Percentiles rank a stretch among this genome's conserved stretches.
Evolutionary conservation across 1,284 basidiomycete species (phyloP).

Genomic region (Leccinum fallax): DNA sequence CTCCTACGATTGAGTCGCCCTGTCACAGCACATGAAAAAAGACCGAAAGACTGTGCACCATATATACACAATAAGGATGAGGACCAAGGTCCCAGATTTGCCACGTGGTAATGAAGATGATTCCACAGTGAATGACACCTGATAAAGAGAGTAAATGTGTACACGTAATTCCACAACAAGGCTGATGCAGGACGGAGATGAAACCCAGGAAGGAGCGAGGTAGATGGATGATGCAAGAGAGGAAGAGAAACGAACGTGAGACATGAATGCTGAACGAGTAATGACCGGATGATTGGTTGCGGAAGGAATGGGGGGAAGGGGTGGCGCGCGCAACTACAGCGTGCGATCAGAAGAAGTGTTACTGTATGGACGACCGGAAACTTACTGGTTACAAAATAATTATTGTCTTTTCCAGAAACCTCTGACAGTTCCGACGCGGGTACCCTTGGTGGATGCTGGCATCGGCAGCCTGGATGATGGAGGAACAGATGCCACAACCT

Average conservation of each 20-base stretch:
- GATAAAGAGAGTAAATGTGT: slow-evolving; percentile 25
- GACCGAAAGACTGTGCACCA: slow-evolving; percentile 7
- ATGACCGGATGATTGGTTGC: slow-evolving; percentile 20
- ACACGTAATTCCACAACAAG: slow-evolving; percentile 39
- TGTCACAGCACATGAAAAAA: not conserved
- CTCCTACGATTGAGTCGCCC: slow-evolving; percentile 12
- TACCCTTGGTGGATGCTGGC: slow-evolving; percentile 24
- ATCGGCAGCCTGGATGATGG: slow-evolving; percentile 28
- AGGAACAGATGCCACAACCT: slow-evolving; percentile 1
- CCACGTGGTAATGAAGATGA: slow-evolving; percentile 1
- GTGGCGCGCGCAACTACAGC: slow-evolving; percentile 10
- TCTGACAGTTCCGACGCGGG: slow-evolving; percentile 31
- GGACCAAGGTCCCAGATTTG: slow-evolving; percentile 5
- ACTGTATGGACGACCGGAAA: not conserved
- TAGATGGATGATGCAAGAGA: slow-evolving; percentile 7
- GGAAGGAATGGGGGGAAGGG: not conserved
- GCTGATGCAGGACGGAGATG: slow-evolving; percentile 24
- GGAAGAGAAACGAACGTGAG: slow-evolving; percentile 14
- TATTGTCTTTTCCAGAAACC: slow-evolving; percentile 37
- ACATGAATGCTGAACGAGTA: slow-evolving; percentile 12
- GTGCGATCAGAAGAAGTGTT: slow-evolving; percentile 2
- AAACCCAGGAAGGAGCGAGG: slow-evolving; percentile 12
- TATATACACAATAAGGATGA: slow-evolving; percentile 33
- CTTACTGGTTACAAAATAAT: slow-evolving; percentile 13
- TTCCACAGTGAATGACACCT: slow-evolving; percentile 13